Evolutionary conservation across 345 rosid species (phyloP).

Genomic region (Cardiospermum halicacabum): DNA sequence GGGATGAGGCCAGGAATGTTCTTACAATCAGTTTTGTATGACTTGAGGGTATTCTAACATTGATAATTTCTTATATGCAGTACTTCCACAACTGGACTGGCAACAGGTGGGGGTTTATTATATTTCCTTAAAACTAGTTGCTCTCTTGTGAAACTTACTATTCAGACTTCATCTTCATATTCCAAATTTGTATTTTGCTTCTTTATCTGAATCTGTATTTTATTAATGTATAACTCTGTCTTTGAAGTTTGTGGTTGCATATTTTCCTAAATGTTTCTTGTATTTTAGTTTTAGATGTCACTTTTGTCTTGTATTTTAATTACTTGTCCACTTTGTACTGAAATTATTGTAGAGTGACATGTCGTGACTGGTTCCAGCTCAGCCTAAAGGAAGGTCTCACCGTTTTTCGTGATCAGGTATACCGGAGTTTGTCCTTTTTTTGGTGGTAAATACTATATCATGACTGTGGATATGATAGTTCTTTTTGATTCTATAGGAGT

Average conservation of each 20-base stretch:
- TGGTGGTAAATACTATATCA: conserved; percentile 4
- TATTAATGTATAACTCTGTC: not conserved
- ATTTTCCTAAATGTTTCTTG: not conserved
- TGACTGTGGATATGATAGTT: not conserved
- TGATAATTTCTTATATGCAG: conserved; percentile 43
- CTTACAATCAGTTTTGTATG: not conserved
- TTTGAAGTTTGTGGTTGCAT: not conserved
- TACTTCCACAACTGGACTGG: conserved; percentile 99
- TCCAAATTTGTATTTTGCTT: not conserved
- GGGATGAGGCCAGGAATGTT: not conserved
- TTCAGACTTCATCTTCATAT: not conserved
- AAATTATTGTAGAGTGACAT: conserved; percentile 74
- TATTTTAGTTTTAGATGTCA: not conserved
- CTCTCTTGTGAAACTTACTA: not conserved
- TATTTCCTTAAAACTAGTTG: not conserved
- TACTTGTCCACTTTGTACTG: not conserved
- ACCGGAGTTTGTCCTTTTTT: conserved; percentile 4
- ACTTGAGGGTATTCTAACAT: conserved; percentile 16
- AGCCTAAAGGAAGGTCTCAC: conserved; percentile 99
- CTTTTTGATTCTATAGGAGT: conserved; percentile 49
- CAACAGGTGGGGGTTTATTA: conserved; percentile 61
- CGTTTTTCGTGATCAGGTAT: conserved; percentile 94
- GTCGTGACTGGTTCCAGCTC: conserved; percentile 99
- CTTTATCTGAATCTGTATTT: not conserved
- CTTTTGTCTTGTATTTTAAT: not conserved